These are phyloP conservation scores for Suillus tomentosus DNA, from an alignment of 768 basidiomycete genomes.

Conservation along the genomic window DNA sequence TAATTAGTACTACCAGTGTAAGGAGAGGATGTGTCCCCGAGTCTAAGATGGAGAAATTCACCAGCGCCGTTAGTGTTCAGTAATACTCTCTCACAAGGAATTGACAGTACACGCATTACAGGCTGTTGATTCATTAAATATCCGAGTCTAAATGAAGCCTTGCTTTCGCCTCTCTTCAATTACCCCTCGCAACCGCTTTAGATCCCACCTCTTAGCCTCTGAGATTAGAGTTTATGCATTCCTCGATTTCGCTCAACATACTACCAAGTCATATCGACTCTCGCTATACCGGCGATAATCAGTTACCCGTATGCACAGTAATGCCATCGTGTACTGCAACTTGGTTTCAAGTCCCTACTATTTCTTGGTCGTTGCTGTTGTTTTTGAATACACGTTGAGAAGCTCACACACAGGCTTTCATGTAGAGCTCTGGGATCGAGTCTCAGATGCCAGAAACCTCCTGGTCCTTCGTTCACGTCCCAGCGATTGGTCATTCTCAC, in stretches of 20 bases:
- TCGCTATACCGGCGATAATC: neutral
- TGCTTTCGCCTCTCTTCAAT: neutral
- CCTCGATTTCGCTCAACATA: neutral
- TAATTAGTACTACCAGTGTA: too few species aligned
- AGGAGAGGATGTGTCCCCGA: neutral
- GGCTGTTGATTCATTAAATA: conserved; percentile 2
- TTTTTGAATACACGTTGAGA: neutral
- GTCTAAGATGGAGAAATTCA: neutral
- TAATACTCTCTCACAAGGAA: neutral
- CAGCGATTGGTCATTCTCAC: conserved; percentile 1
- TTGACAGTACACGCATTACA: neutral
- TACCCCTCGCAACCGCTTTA: neutral
- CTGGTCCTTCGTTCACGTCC: neutral
- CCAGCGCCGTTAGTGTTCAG: neutral
- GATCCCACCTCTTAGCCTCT: neutral
- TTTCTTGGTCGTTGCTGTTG: neutral
- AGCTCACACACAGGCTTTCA: neutral
- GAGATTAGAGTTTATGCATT: neutral
- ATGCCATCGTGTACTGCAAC: too few species aligned
- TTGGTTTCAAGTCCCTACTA: neutral
- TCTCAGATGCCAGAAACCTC: neutral
- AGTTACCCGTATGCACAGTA: neutral
- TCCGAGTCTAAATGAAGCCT: conserved; percentile 3
- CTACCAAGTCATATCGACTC: neutral
- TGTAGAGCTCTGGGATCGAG: conserved; percentile 6